These are phyloP conservation scores for Morella rubra DNA, from an alignment of 306 rosid species.

Conservation along the genomic window DNA sequence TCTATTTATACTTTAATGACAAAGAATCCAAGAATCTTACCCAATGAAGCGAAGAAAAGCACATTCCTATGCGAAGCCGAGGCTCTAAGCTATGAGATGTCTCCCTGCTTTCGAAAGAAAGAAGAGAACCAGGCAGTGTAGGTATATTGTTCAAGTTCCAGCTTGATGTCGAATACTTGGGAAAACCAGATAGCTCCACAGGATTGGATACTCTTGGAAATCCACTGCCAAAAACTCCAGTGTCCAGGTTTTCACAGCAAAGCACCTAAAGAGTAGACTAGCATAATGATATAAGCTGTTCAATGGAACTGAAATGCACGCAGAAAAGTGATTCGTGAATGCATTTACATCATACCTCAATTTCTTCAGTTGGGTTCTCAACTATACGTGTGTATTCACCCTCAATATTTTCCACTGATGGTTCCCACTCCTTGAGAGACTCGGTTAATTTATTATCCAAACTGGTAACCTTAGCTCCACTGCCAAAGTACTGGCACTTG, in stretches of 20 bases:
- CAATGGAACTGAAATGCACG: conserved; percentile 16
- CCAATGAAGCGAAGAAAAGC: conserved; percentile 72
- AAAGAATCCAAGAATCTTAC: conserved; percentile 44
- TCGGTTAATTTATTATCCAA: conserved; percentile 30
- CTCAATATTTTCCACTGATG: conserved; percentile 70
- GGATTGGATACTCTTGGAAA: conserved; percentile 48
- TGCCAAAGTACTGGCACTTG: conserved; percentile 59
- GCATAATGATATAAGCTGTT: conserved; percentile 29
- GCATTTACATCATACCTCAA: conserved; percentile 54
- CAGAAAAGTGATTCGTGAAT: conserved; percentile 24
- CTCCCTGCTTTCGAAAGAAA: conserved; percentile 67
- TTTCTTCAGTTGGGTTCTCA: conserved; percentile 79
- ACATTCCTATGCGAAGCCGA: conserved; percentile 72
- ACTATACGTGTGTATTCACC: conserved; percentile 72
- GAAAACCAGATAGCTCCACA: conserved; percentile 23
- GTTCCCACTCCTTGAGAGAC: conserved; percentile 48
- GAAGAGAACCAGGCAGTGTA: conserved; percentile 65
- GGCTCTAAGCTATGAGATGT: conserved; percentile 44
- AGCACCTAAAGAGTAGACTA: conserved; percentile 58
- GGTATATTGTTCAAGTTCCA: conserved; percentile 77
- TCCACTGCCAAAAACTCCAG: conserved; percentile 59
- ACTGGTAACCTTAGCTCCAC: conserved; percentile 29
- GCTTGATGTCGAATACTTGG: conserved; percentile 57
- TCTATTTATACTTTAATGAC: neutral
- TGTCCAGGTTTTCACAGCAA: conserved; percentile 39